These are phyloP conservation scores for Aspergillus luchuensis DNA, from an alignment of 2,329 filamentous ascomycete species.

Conservation along the genomic window DNA sequence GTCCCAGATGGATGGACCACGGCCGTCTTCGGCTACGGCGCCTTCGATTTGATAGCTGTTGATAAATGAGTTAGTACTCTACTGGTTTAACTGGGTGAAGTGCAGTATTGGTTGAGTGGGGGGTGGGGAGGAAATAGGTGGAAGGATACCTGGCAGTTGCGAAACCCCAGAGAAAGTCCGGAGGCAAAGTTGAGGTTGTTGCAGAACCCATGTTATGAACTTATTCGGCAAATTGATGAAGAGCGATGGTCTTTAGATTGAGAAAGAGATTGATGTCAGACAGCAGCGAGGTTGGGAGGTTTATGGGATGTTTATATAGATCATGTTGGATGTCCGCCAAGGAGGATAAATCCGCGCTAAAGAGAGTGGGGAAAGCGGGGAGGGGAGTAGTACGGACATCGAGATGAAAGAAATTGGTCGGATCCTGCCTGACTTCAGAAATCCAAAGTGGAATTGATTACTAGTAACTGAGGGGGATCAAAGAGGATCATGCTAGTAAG, in stretches of 20 bases:
- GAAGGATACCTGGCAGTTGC: slow-evolving; percentile 67
- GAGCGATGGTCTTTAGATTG: not conserved
- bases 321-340: not conserved
- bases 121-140: not conserved
- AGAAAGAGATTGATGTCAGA: not conserved
- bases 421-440: not conserved
- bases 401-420: not conserved
- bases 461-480: not conserved
- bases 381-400: not conserved
- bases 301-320: too few relatives aligned
- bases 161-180: slow-evolving; percentile 77
- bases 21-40: slow-evolving; percentile 71
- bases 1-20: slow-evolving; percentile 85
- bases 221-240: not conserved
- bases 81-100: too few relatives aligned
- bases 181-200: slow-evolving; percentile 52
- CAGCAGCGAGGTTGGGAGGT: too few relatives aligned
- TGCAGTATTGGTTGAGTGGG: not conserved
- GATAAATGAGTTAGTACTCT: not conserved
- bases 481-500: not conserved
- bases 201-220: slow-evolving; percentile 29
- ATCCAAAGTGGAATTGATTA: too few relatives aligned
- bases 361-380: not conserved
- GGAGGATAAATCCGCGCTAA: not conserved
- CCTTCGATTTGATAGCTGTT: slow-evolving; percentile 86